phyloP scores from a whole-genome alignment of 2,329 filamentous ascomycete species.

The Talaromyces atroroseus region DNA sequence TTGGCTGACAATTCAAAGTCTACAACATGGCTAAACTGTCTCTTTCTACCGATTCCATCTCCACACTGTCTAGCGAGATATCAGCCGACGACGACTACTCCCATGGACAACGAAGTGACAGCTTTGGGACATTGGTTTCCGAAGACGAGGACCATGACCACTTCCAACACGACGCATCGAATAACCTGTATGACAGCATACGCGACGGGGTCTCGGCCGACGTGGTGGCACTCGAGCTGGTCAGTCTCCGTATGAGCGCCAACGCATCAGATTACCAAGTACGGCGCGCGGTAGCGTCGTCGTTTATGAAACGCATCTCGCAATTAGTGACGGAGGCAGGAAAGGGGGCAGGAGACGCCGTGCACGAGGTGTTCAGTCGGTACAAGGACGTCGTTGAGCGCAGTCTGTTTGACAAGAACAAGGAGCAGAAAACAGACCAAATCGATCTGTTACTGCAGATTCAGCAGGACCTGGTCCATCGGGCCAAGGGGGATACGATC shows the following conservation, averaged over 20 bases:
- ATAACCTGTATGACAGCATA: constrained; percentile 80
- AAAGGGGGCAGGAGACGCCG: constrained; percentile 59
- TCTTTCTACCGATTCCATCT: constrained; percentile 53
- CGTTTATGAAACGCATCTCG: constrained; percentile 75
- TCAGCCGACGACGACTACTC: constrained; percentile 34
- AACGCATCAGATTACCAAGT: constrained; percentile 88
- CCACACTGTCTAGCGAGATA: constrained; percentile 55
- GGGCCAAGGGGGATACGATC: constrained; percentile 59
- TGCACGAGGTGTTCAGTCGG: constrained; percentile 57
- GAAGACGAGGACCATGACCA: constrained; percentile 52
- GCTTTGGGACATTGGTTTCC: constrained; percentile 68
- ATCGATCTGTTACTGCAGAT: constrained; percentile 76
- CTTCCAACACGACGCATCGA: constrained; percentile 83
- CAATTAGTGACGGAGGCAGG: constrained; percentile 56
- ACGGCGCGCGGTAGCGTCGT: constrained; percentile 75
- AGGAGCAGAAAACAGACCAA: constrained; percentile 60
- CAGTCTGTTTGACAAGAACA: constrained; percentile 54
- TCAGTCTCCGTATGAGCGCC: constrained; percentile 82
- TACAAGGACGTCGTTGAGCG: constrained; percentile 59
- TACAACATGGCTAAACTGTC: constrained; percentile 48
- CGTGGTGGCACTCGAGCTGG: constrained; percentile 90
- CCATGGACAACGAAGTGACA: constrained; percentile 58
- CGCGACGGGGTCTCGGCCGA: constrained; percentile 66
- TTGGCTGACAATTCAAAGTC: constrained; percentile 25
- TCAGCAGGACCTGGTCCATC: constrained; percentile 70